These are phyloP conservation scores for Trametes cubensis DNA, from an alignment of 768 basidiomycete genomes.

Conservation along the genomic window DNA sequence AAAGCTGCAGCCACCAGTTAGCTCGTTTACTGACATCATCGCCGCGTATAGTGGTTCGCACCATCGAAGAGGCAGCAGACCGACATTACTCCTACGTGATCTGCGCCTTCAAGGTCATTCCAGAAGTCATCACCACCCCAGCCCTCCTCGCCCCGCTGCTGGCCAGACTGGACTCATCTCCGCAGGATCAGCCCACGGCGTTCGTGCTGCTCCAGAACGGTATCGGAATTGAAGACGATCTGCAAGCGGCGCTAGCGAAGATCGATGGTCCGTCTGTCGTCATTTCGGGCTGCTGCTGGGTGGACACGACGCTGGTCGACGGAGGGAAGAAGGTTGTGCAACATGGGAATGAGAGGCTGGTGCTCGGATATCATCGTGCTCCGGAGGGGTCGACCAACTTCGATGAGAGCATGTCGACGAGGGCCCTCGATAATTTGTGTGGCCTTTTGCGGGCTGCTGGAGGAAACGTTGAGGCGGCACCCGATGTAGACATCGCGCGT, in stretches of 20 bases:
- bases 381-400: not conserved
- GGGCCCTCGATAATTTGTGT: conserved; percentile 25
- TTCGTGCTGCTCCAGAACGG: conserved; percentile 41
- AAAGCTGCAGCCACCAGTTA: not conserved
- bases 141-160: conserved; percentile 33
- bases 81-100: conserved; percentile 32
- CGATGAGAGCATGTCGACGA: conserved; percentile 11
- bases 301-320: conserved; percentile 36
- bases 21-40: not conserved
- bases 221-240: conserved; percentile 37
- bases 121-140: conserved; percentile 31
- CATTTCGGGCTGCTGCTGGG: conserved; percentile 40
- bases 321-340: conserved; percentile 32
- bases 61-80: conserved; percentile 36
- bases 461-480: conserved; percentile 26
- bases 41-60: conserved; percentile 25
- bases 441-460: conserved; percentile 30
- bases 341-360: conserved; percentile 31
- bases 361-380: conserved; percentile 34
- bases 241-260: conserved; percentile 20
- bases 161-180: conserved; percentile 1
- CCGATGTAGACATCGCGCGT: conserved; percentile 33
- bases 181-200: conserved; percentile 17
- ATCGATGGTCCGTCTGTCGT: conserved; percentile 16
- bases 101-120: conserved; percentile 34